phyloP scores from a whole-genome alignment of 2,329 filamentous ascomycete species.

The Cordyceps cateniannulata region DNA sequence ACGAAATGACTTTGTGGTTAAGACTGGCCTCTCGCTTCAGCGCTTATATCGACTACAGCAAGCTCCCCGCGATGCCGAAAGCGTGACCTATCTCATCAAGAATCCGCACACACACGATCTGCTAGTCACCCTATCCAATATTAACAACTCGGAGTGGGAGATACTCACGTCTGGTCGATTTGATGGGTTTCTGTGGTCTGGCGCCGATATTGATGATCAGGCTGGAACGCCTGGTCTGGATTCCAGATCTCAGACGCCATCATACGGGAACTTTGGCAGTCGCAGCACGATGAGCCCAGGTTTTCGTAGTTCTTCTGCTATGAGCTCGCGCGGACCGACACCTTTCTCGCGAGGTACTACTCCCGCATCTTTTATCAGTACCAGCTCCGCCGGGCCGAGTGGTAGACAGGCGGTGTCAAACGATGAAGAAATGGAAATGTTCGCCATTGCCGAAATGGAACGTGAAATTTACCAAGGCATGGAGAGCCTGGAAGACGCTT shows the following conservation, averaged over 20 bases:
- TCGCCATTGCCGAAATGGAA: slow-evolving; percentile 83
- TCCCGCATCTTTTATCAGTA: slow-evolving; percentile 52
- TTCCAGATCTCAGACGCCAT: slow-evolving; percentile 51
- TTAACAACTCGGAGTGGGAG: slow-evolving; percentile 92
- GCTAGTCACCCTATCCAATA: slow-evolving; percentile 78
- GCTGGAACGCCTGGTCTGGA: slow-evolving; percentile 33
- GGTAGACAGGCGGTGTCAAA: slow-evolving; percentile 65
- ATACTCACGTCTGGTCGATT: slow-evolving; percentile 91
- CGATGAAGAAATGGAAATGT: slow-evolving; percentile 91
- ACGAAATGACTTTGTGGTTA: slow-evolving; percentile 67
- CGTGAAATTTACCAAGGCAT: slow-evolving; percentile 89
- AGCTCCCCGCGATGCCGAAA: slow-evolving; percentile 76
- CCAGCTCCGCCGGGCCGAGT: slow-evolving; percentile 37
- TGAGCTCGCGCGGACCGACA: slow-evolving; percentile 39
- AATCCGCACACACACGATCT: slow-evolving; percentile 78
- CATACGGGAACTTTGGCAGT: slow-evolving; percentile 37
- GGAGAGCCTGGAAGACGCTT: slow-evolving; percentile 90
- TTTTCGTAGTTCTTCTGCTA: slow-evolving; percentile 33
- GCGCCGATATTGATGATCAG: slow-evolving; percentile 59
- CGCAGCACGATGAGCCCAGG: slow-evolving; percentile 32
- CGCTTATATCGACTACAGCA: slow-evolving; percentile 71
- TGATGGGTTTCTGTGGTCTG: slow-evolving; percentile 91
- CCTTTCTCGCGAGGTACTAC: slow-evolving; percentile 52
- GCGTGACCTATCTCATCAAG: slow-evolving; percentile 77
- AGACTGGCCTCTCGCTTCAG: slow-evolving; percentile 72